A percentile compares a stretch with the other conserved stretches of the same genome.
These are phyloP conservation scores for Boletus fagicola DNA, from an alignment of 768 basidiomycete species.

Conservation along the genomic window DNA sequence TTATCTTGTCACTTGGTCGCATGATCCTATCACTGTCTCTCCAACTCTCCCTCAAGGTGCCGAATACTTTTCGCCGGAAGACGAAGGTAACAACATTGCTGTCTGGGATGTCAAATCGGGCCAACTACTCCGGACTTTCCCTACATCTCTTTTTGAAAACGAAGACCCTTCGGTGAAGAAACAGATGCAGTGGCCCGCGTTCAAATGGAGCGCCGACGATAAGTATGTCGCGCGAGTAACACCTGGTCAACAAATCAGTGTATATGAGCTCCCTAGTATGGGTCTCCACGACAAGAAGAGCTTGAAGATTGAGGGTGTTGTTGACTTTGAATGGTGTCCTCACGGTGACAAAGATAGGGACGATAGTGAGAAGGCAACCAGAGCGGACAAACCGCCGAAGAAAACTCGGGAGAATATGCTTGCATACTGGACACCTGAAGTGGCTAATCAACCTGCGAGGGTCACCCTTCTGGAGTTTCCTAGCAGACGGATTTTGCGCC, in stretches of 20 bases:
- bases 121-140: constrained; percentile 88
- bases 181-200: constrained; percentile 89
- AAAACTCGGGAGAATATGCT: constrained; percentile 88
- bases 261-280: constrained; percentile 95
- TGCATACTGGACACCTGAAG: constrained; percentile 97
- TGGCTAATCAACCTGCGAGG: constrained; percentile 92
- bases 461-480: constrained; percentile 94
- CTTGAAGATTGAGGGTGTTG: constrained; percentile 94
- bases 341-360: constrained; percentile 86
- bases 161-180: constrained; percentile 64
- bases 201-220: constrained; percentile 98
- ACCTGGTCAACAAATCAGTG: constrained; percentile 90
- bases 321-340: constrained; percentile 99
- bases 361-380: constrained; percentile 47
- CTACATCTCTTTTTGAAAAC: constrained; percentile 56
- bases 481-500: constrained; percentile 74
- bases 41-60: constrained; percentile 79
- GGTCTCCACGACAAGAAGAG: constrained; percentile 93
- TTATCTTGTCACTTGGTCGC: constrained; percentile 97
- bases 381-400: constrained; percentile 49
- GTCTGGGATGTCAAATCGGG: constrained; percentile 99
- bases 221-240: constrained; percentile 89
- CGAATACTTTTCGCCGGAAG: constrained; percentile 86
- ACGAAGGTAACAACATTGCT: constrained; percentile 94
- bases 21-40: constrained; percentile 85